A percentile compares a stretch with the other conserved stretches of the same genome.
These are phyloP conservation scores for Globisporangium rhizosaccharum DNA, from an alignment of 352 stramenopile genomes.

Conservation along the genomic window DNA sequence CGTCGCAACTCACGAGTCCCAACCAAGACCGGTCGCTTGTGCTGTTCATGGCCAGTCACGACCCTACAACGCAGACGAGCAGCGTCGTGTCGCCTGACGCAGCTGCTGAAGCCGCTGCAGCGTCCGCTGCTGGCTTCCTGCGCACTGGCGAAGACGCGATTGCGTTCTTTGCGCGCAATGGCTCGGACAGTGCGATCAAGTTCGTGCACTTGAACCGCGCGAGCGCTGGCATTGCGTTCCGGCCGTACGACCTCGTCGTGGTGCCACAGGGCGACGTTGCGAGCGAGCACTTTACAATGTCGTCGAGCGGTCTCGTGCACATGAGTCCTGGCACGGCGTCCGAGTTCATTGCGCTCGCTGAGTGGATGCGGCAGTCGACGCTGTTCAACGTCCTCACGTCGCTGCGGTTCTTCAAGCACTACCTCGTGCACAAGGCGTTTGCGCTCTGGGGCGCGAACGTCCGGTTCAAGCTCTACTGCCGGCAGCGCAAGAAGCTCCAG, in stretches of 20 bases:
- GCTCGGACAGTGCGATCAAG: conserved; percentile 89
- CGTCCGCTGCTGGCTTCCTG: conserved; percentile 45
- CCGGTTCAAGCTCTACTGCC: conserved; percentile 86
- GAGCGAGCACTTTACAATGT: conserved; percentile 91
- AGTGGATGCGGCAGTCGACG: conserved; percentile 93
- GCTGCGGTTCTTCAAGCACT: conserved; percentile 93
- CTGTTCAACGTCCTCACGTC: conserved; percentile 94
- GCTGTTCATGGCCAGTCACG: conserved; percentile 46
- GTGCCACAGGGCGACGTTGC: conserved; percentile 75
- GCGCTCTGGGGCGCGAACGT: conserved; percentile 86
- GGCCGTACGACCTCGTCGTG: conserved; percentile 91
- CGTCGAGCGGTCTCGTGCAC: conserved; percentile 73
- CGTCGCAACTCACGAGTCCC: background rate
- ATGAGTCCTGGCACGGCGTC: conserved; percentile 69
- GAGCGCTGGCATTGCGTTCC: conserved; percentile 61
- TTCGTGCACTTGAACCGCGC: conserved; percentile 92
- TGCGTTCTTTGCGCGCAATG: conserved; percentile 92
- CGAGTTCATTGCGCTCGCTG: conserved; percentile 90
- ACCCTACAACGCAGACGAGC: conserved; percentile 35
- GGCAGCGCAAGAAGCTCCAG: conserved; percentile 83
- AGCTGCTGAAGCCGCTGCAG: conserved; percentile 45
- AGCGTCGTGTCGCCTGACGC: conserved; percentile 32
- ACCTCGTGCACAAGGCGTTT: conserved; percentile 91
- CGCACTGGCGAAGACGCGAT: conserved; percentile 89
- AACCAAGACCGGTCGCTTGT: conserved; percentile 25